phyloP scores from a whole-genome alignment of 192 early-diverging fungal species.

The Phycomyces nitens region DNA sequence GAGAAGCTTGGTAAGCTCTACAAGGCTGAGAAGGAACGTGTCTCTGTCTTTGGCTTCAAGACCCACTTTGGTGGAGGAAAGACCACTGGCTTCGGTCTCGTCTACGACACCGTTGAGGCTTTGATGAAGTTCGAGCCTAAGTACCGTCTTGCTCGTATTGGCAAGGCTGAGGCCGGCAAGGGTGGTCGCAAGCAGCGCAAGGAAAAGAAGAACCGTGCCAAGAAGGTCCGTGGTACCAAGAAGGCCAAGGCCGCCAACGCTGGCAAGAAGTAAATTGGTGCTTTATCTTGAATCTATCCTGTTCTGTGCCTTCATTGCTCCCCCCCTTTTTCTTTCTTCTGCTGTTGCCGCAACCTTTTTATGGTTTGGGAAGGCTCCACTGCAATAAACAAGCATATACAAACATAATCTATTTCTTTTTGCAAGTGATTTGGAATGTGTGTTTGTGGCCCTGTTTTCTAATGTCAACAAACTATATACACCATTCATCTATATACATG shows the following conservation, averaged over 20 bases:
- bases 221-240: constrained; percentile 98
- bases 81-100: constrained; percentile 91
- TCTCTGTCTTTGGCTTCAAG: constrained; percentile 94
- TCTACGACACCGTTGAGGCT: constrained; percentile 92
- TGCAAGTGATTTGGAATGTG: too few relatives aligned
- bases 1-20: constrained; percentile 94
- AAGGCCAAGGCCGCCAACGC: constrained; percentile 71
- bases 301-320: not conserved
- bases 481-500: too few relatives aligned
- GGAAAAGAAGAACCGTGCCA: constrained; percentile 98
- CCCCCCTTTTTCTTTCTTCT: not conserved
- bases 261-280: constrained; percentile 56
- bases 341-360: too few relatives aligned
- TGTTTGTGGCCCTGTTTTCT: too few relatives aligned
- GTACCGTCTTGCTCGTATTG: constrained; percentile 83
- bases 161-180: constrained; percentile 64
- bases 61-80: constrained; percentile 97
- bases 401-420: too few relatives aligned
- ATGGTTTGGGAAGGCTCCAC: too few relatives aligned
- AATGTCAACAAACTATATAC: too few relatives aligned
- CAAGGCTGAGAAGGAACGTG: constrained; percentile 84
- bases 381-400: too few relatives aligned
- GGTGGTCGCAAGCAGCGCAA: constrained; percentile 96
- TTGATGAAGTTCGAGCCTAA: constrained; percentile 99
- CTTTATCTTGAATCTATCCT: too few relatives aligned